Conservation (phyloP, 2,329 filamentous ascomycete species). For the Didymella exigua region DNA sequence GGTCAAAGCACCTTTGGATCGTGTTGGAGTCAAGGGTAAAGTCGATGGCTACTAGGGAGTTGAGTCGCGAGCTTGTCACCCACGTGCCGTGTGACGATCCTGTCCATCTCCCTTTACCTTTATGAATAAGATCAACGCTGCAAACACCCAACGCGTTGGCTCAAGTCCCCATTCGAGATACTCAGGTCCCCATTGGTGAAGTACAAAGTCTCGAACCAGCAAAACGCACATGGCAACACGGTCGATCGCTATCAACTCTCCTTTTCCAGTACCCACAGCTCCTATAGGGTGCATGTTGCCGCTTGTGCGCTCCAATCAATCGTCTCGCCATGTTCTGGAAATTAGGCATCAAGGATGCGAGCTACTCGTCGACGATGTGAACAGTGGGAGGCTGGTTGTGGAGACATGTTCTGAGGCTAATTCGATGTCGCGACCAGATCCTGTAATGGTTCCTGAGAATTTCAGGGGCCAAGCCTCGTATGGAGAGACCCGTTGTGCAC, state of each 20-base stretch:
- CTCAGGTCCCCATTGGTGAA: slow-evolving; percentile 17
- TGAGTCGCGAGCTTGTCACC: slow-evolving; percentile 7
- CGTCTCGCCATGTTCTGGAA: neutral
- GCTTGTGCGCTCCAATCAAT: slow-evolving; percentile 8
- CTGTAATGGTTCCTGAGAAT: slow-evolving; percentile 3
- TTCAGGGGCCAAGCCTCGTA: slow-evolving; percentile 3
- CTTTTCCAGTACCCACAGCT: slow-evolving; percentile 9
- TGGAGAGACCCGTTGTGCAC: slow-evolving; percentile 4
- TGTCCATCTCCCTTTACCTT: slow-evolving; percentile 14
- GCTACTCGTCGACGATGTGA: slow-evolving; percentile 8
- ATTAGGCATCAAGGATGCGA: slow-evolving; percentile 2
- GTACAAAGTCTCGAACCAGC: slow-evolving; percentile 14
- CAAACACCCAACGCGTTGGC: slow-evolving; percentile 12
- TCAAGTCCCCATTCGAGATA: slow-evolving; percentile 12
- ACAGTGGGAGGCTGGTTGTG: slow-evolving; percentile 7
- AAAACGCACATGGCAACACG: slow-evolving; percentile 18
- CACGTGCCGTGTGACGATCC: slow-evolving; percentile 15
- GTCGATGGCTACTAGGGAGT: slow-evolving; percentile 6
- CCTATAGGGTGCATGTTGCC: slow-evolving; percentile 5
- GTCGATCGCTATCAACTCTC: slow-evolving; percentile 19
- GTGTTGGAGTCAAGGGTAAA: neutral
- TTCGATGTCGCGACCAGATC: slow-evolving; percentile 16
- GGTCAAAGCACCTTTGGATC: slow-evolving; percentile 2
- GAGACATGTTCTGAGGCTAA: slow-evolving; percentile 15
- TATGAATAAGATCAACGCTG: slow-evolving; percentile 18